phyloP scores from a whole-genome alignment of 139 green algal species.

The Picocystis salinarum region DNA sequence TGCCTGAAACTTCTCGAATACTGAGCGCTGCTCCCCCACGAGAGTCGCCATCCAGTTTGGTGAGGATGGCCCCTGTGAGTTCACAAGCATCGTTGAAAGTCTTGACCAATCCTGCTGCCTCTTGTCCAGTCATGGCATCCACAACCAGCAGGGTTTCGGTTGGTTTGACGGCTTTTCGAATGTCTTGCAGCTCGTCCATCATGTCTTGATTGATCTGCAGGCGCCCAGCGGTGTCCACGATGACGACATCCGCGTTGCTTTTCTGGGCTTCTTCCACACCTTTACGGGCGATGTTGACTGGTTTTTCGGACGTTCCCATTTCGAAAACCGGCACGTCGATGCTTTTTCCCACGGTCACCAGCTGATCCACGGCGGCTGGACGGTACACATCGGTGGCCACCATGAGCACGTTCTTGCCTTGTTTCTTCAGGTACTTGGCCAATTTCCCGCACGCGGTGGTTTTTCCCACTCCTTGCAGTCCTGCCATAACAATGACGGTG shows the following conservation, averaged over 20 bases:
- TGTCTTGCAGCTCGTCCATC: constrained; percentile 10
- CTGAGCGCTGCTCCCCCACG: constrained; percentile 79
- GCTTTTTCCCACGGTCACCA: constrained; percentile 54
- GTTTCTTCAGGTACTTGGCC: constrained; percentile 60
- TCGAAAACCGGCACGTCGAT: constrained; percentile 81
- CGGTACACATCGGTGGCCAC: constrained; percentile 89
- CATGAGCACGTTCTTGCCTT: constrained; percentile 45
- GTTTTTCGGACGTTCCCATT: constrained; percentile 35
- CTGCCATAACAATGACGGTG: constrained; percentile 29
- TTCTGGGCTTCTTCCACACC: constrained; percentile 49
- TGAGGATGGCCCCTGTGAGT: constrained; percentile 75
- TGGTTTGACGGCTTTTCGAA: constrained; percentile 31
- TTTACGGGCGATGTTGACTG: constrained; percentile 20
- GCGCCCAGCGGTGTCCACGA: constrained; percentile 89
- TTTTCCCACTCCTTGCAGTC: constrained; percentile 84
- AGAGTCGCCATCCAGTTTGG: constrained; percentile 94
- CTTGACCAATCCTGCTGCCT: constrained; percentile 59
- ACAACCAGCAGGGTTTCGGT: constrained; percentile 92
- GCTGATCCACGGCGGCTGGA: constrained; percentile 86
- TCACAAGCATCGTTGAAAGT: constrained; percentile 69
- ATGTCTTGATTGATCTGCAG: constrained; percentile 40
- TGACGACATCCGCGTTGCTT: constrained; percentile 52
- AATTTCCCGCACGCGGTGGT: constrained; percentile 92
- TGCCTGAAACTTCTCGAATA: constrained; percentile 71
- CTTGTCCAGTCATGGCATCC: constrained; percentile 98